Base-by-base conservation (phyloP, 306 rosid genomes). In the Prunus davidiana region DNA sequence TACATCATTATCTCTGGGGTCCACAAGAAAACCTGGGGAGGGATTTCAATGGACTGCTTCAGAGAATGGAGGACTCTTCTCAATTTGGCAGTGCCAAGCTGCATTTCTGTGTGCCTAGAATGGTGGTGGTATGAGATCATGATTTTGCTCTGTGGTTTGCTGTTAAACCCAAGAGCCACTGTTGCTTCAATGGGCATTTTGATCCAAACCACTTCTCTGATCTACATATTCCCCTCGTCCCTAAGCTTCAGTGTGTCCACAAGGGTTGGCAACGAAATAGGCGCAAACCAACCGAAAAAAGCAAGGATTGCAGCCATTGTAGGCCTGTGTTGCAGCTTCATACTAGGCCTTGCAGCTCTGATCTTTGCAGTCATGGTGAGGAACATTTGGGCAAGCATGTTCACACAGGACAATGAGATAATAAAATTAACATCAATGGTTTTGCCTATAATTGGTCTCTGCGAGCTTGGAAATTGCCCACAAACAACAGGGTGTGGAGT, bases 121-220 rank as follows among this genome's bases (percentile, higher is more conserved):
- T 94, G 98, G 98, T 94, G 98, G 98, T 94, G 98, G 98, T 94
- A 94, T 67, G 98, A 94, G 81, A 92, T 94, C 69, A 92, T 94
- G 98, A 94, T 88, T 28, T 25, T 94, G 61, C 82, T 94, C 11
- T 94, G 98, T 30, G 98, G 98, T 0, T 61, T 89, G 60, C 41
- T 94, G 12, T 0, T 80, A 2, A 89, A 88, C 55, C 96, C 98
- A 1, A 80, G 50, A 63, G 88, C 92, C 49, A 94, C 96, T 2
- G 97, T 94, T 13, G 97, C 97, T 34, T 94, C 98, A 16, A 94
- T 94, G 97, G 98, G 98, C 4, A 79, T 94, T 78, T 61, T 94
- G 27, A 94, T 94, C 77, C 98, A 94, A 75, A 92, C 96, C 6
- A 94, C 98, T 0, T 76, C 98, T 12, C 71, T 94, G 28, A 89